Evolutionary conservation across 1,284 basidiomycete genomes (phyloP).

Genomic region (Papiliotrema fonsecae): DNA sequence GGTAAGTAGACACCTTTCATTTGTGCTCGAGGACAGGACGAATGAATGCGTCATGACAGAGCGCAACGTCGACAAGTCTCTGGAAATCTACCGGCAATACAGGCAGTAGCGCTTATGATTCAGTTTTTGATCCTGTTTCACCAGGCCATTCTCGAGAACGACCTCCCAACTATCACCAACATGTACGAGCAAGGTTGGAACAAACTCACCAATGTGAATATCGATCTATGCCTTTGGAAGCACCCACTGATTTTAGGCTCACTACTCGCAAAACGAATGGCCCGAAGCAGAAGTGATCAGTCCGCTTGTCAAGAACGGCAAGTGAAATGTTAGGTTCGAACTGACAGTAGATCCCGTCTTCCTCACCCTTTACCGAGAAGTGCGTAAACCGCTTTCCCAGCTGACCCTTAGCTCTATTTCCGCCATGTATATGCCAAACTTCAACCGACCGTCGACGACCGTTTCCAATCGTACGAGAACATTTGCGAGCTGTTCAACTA

Average conservation of each 20-base stretch:
- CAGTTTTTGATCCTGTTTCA: slow-evolving; percentile 92
- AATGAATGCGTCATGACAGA: not conserved
- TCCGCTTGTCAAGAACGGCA: slow-evolving; percentile 85
- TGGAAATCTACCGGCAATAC: too few species aligned
- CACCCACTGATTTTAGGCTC: slow-evolving; percentile 63
- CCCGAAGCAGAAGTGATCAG: slow-evolving; percentile 94
- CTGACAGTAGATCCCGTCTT: slow-evolving; percentile 75
- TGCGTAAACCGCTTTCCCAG: slow-evolving; percentile 54
- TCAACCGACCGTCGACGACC: slow-evolving; percentile 91
- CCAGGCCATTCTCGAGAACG: slow-evolving; percentile 71
- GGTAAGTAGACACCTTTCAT: too few species aligned
- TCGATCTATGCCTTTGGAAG: not conserved
- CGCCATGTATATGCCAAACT: slow-evolving; percentile 90
- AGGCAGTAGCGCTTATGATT: too few species aligned
- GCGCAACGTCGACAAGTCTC: not conserved
- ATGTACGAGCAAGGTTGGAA: slow-evolving; percentile 97
- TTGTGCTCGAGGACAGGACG: too few species aligned
- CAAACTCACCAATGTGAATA: slow-evolving; percentile 61
- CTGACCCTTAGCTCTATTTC: slow-evolving; percentile 35
- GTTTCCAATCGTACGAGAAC: slow-evolving; percentile 98
- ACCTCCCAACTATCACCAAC: slow-evolving; percentile 78
- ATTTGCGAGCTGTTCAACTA: slow-evolving; percentile 98
- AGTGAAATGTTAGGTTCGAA: slow-evolving; percentile 21
- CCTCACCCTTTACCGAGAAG: slow-evolving; percentile 90
- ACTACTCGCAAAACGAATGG: slow-evolving; percentile 92